Base-by-base conservation (phyloP, 2,329 filamentous ascomycete genomes). In the Epicoccum sorghinum region DNA sequence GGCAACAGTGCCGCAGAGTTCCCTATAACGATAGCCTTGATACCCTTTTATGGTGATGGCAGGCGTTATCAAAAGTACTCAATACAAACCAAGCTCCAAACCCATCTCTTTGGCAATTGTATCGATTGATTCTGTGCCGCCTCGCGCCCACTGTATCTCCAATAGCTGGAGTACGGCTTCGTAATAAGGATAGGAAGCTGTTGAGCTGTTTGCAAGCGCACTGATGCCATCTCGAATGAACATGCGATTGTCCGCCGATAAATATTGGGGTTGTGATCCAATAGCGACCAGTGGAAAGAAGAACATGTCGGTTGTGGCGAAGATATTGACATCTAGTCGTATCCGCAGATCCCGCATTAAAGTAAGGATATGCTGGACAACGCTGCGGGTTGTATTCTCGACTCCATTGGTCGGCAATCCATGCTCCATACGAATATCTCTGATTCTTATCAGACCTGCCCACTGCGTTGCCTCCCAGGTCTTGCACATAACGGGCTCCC, bases 71-170 rank as follows among this genome's bases (percentile, higher is more conserved):
- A 5, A 13, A 8, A 10, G 6, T n/a, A 3, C 14, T 53, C 36
- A 57, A 24, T 49, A 57, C 1, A 53, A 22, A 13, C 44, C 54
- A 27, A 57, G 45, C 29, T 53, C 54, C 4, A 52, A 30, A 18
- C 36, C 24, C 38, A 49, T 33, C 2, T 57, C 45, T 39, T 30
- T 41, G 3, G 49, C 18, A 14, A 57, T 14, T 1, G 29, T 18
- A 12, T 53, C 43, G 7, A 57, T 22, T 2, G 45, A 46, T n/a
- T 23, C 49, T 24, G 7, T 14, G 2, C 30, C 49, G 18, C 46
- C 40, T 9, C 41, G 27, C 5, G 44, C 45, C 40, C 49, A 57
- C 1, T 37, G 27, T 4, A 9, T 29, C 3, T 53, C 32, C n/a
- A 53, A 12, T 0, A 43, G 40, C 5, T 18, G 12, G 7, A 49